Evolutionary conservation across 495 filamentous ascomycete species (phyloP), one percentile per base, ranked within the genome.

Genomic region (Bacidia gigantensis): DNA sequence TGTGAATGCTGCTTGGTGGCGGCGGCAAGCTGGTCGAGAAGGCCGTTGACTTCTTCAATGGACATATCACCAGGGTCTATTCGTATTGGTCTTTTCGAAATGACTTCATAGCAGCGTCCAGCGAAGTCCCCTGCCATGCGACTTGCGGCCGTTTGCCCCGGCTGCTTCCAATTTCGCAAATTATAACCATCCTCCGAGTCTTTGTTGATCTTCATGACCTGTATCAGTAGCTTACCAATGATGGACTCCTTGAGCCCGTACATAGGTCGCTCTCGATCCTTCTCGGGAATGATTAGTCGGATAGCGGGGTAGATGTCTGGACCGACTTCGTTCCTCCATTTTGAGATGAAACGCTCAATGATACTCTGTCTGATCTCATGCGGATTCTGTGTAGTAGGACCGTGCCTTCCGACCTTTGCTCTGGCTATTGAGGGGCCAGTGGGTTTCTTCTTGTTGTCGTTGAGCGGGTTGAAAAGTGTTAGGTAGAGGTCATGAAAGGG

Each of bases 241-340:
- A 78, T 78, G 64, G 85, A 88, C 69, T 98, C 92, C 64, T 97
- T 97, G 25, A 98, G 73, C 2, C 89, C 86, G 60, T 98, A 98
- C 78, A 95, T 89, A 29, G 85, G 83, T 29, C 92, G 78, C 54
- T 97, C 89, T 26, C 89, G 76, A 61, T 98, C 92, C 61, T 94
- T 94, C 58, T 90, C 87, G 0, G 89, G 87, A n/a, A 95, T 69
- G 58, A 97, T 93, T 47, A 98, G 72, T 29, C 92, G 78, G 65
- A 98, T 79, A 18, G 88, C 89, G 2, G 93, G 93, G 66, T 93
- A 95, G 56, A 97, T 86, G 62, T 98, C 89, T 58, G 84, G 71
- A 44, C 92, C 92, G 20, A 94, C 88, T 43, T 93, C 83, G 46
- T 78, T 76, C 29, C 89, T 75, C 92, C 92, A 98, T 63, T 79